Base-by-base conservation (phyloP, 495 filamentous ascomycete genomes). In the Hypoxylon fragiforme region DNA sequence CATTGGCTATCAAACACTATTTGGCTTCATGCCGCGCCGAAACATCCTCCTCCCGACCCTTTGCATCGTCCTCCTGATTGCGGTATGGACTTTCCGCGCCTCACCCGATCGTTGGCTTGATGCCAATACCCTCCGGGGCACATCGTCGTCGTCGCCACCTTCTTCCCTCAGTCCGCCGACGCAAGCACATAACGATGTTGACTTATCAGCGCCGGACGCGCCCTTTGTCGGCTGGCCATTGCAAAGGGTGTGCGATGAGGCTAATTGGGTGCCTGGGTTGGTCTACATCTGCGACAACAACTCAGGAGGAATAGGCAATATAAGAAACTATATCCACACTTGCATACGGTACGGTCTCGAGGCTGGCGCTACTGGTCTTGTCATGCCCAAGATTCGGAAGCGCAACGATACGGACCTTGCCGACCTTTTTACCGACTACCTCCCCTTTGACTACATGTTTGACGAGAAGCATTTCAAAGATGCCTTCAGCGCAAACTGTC, bases 241-340 rank as follows among this genome's bases (percentile, higher is more conserved):
- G 37, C 58, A 61, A 19, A 50, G 77, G 2, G 70, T 73, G 2
- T 79, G 77, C 65, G 61, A 68, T 4, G 77, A 78, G 47, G 66
- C 70, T 1, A 51, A 32, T 0, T 77, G 70, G 71, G 64, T 65
- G 0, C 64, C 71, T 1, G 75, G 75, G 1, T 28, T 79, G 14
- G 64, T 77, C 4, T 80, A 73, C 36, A 69, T 72, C 15, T 80
- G 77, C 61, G 76, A 79, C 61, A 77, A 79, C 57, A 80, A 79
- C 54, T 77, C 75, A 0, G 77, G 77, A 3, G 77, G 77, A 1
- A 72, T 79, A 40, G 76, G 77, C 3, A 80, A 80, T 38, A 79
- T 80, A 28, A 66, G 77, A 42, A 79, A 77, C 50, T 80, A 75
- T 57, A 77, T 81, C 39, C 66, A 79, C 9, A 78, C 73, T 19